These are phyloP conservation scores for Tetrapisispora namnaoensis DNA, from an alignment of 805 yeast species.

Conservation along the genomic window DNA sequence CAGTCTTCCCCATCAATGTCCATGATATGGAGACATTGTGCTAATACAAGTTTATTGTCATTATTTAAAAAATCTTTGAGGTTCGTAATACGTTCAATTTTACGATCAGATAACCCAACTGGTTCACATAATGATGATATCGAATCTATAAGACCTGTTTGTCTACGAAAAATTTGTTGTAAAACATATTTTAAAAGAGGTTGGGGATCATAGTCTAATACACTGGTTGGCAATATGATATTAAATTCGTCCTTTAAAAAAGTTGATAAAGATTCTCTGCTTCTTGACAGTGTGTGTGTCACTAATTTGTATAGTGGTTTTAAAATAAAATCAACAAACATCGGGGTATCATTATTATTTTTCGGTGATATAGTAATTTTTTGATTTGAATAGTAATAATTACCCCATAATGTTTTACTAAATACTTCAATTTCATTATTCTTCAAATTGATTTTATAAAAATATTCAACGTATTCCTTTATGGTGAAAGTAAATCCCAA, in stretches of 20 bases:
- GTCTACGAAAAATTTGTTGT: conserved; percentile 41
- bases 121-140: conserved; percentile 25
- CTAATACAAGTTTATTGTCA: conserved; percentile 21
- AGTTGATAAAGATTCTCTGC: conserved; percentile 34
- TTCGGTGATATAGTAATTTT: conserved; percentile 34
- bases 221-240: conserved; percentile 32
- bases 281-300: conserved; percentile 47
- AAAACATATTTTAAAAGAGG: conserved; percentile 48
- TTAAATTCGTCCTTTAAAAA: conserved; percentile 43
- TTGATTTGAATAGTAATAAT: conserved; percentile 40
- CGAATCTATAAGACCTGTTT: conserved; percentile 44
- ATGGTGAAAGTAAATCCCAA: conserved; percentile 58
- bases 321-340: conserved; percentile 58
- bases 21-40: conserved; percentile 48
- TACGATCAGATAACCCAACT: conserved; percentile 20
- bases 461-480: conserved; percentile 49
- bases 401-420: conserved; percentile 67
- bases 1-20: conserved; percentile 46
- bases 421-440: conserved; percentile 34
- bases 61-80: neutral
- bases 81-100: conserved; percentile 14
- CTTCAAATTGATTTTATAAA: conserved; percentile 32
- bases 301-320: conserved; percentile 75
- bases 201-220: conserved; percentile 46
- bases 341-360: conserved; percentile 23